Conservation (phyloP, 805 yeast genomes). For the Monosporozyma siamensis region DNA sequence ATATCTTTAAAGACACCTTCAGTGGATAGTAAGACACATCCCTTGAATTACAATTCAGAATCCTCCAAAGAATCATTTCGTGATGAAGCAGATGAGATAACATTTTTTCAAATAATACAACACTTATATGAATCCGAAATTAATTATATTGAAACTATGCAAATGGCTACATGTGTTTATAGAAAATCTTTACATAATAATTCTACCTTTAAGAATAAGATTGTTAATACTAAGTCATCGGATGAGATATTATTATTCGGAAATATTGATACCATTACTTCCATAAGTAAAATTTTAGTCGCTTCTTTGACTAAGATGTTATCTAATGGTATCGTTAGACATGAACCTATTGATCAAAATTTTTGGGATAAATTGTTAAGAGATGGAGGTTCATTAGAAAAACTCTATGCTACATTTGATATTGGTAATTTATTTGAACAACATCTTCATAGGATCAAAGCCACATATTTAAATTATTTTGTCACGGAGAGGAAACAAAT, state of each 20-base stretch:
- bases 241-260: constrained; percentile 37
- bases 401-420: constrained; percentile 10
- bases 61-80: background rate
- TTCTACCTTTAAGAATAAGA: constrained; percentile 23
- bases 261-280: constrained; percentile 33
- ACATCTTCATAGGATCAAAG: constrained; percentile 27
- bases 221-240: constrained; percentile 19
- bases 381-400: constrained; percentile 1
- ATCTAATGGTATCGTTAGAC: background rate
- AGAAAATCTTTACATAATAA: constrained; percentile 28
- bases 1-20: constrained; percentile 4
- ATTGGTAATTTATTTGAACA: constrained; percentile 26
- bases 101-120: constrained; percentile 18
- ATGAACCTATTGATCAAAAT: background rate
- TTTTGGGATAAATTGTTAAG: constrained; percentile 9
- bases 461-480: constrained; percentile 30
- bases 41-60: background rate
- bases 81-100: background rate
- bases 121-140: constrained; percentile 30
- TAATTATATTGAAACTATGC: constrained; percentile 27
- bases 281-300: constrained; percentile 30
- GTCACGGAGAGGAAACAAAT: constrained; percentile 27
- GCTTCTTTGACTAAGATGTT: constrained; percentile 8
- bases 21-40: background rate
- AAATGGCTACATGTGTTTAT: constrained; percentile 26